Evolutionary conservation across 352 stramenopile species (phyloP), one percentile per base, ranked within the genome.

Genomic region (Phytophthora litchii): DNA sequence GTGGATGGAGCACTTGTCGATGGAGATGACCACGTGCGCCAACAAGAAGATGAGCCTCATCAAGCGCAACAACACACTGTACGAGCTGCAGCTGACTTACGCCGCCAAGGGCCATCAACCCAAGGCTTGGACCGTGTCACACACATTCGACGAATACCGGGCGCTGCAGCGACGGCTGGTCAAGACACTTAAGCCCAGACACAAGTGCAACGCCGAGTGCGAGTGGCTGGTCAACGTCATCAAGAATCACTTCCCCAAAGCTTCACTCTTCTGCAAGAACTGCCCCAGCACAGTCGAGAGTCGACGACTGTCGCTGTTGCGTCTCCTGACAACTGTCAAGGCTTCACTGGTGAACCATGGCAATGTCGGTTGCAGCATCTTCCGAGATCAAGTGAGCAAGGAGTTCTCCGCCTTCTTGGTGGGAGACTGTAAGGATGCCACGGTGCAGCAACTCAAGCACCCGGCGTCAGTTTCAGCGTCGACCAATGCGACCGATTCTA

Each of bases 201-300:
- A 90, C 58, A 68, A 70, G 43, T 90, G 78, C 65, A 76, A 74
- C 40, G 72, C 76, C 41, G 75, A 88, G 42, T 89, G 80, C 64
- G 64, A 60, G 23, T 89, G 67, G 70, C 52, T 89, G 16, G 68
- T 80, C 45, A 72, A 63, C 21, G 79, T 84, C 23, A 46, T 85
- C 21, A 76, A 74, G 49, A 72, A 72, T 34, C 72, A 81, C 55
- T 88, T 88, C 42, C 78, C 80, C 16, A 75, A 72, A 50, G 47
- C 50, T 19, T 67, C 59, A 14, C 42, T 77, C 5, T 75, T 82
- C 58, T 62, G 50, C 55, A 71, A 64, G 51, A 70, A 70, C 52
- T 60, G 51, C 50, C 52, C 56, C 58, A 60, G 40, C 43, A 71
- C 62, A 3, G 53, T 75, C 42, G 56, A 75, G 56, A 67, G 52